A percentile compares a stretch with the other conserved stretches of the same genome.
These are phyloP conservation scores for Avena atlantica DNA, from an alignment of 176 grass and related monocot species.

Conservation along the genomic window DNA sequence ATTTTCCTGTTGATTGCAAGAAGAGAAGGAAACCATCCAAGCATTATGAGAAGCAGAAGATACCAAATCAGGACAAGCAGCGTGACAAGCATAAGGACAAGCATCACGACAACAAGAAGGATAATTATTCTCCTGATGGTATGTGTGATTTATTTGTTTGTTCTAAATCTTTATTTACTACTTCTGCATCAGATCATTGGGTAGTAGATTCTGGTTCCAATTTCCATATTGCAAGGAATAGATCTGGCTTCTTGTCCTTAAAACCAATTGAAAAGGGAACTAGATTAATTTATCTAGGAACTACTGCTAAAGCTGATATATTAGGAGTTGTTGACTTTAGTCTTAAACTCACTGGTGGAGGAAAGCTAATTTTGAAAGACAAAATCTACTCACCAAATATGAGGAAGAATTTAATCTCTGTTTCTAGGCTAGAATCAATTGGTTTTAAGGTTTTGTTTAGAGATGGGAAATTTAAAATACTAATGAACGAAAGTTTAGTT, in stretches of 20 bases:
- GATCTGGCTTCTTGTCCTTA: neutral
- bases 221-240: conserved; percentile 16
- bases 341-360: neutral
- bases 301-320: neutral
- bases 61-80: neutral
- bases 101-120: too few species aligned
- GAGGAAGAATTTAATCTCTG: neutral
- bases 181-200: neutral
- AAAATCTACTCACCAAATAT: neutral
- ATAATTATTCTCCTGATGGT: too few species aligned
- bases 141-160: too few species aligned
- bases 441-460: neutral
- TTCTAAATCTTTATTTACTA: too few species aligned
- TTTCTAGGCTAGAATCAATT: neutral
- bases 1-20: neutral
- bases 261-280: conserved; percentile 7
- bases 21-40: neutral
- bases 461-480: neutral
- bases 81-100: neutral
- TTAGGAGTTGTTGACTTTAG: neutral
- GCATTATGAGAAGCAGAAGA: neutral
- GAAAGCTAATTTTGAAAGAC: neutral
- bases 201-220: conserved; percentile 15
- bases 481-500: neutral
- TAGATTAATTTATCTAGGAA: conserved; percentile 19